These are phyloP conservation scores for Nitzschia palea DNA, from an alignment of 108 stramenopile genomes.

Conservation along the genomic window DNA sequence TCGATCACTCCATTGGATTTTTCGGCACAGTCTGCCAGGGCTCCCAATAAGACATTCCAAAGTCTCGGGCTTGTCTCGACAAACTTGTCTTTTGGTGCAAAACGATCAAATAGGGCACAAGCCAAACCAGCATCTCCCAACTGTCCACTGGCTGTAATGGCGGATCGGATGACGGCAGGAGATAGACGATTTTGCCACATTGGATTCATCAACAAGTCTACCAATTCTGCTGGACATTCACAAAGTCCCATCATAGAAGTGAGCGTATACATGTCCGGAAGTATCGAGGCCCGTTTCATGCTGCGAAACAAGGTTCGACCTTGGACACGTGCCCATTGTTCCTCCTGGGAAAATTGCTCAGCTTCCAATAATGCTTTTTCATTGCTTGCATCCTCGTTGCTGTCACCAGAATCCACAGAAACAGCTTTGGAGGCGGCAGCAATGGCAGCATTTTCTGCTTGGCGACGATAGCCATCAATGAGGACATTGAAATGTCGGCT, in stretches of 20 bases:
- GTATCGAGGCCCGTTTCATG: slow-evolving; percentile 43
- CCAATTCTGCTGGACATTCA: slow-evolving; percentile 38
- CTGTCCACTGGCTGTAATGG: slow-evolving; percentile 59
- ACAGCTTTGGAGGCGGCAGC: background rate
- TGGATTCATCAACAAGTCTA: slow-evolving; percentile 33
- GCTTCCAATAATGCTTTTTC: background rate
- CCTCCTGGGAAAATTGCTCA: background rate
- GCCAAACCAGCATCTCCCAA: slow-evolving; percentile 64
- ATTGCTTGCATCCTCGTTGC: background rate
- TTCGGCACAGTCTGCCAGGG: slow-evolving; percentile 35
- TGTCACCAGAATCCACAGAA: background rate
- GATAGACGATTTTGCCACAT: slow-evolving; percentile 27
- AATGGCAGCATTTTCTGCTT: background rate
- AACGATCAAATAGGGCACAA: slow-evolving; percentile 57
- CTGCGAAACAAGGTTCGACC: slow-evolving; percentile 43
- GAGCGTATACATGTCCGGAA: slow-evolving; percentile 58
- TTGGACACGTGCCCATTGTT: slow-evolving; percentile 16
- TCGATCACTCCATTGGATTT: slow-evolving; percentile 11
- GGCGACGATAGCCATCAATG: slow-evolving; percentile 55
- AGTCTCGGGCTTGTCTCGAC: slow-evolving; percentile 25
- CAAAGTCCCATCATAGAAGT: slow-evolving; percentile 68
- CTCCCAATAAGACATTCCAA: slow-evolving; percentile 71
- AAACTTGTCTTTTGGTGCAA: slow-evolving; percentile 22
- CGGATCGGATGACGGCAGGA: slow-evolving; percentile 51
- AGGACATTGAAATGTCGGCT: slow-evolving; percentile 76